Evolutionary conservation across 129 eudicot species (phyloP).

Genomic region (Apium graveolens): DNA sequence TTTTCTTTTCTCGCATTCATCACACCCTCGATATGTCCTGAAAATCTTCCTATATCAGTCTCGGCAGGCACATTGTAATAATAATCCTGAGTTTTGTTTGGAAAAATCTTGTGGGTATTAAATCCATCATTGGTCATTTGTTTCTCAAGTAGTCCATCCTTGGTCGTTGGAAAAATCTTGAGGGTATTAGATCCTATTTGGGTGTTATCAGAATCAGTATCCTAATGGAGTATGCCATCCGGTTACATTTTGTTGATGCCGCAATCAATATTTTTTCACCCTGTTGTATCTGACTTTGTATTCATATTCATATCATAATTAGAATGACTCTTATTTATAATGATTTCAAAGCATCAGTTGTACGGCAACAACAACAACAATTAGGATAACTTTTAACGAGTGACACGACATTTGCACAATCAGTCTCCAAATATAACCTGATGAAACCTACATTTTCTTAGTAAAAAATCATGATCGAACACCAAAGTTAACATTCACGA

Average conservation of each 20-base stretch:
- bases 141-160: neutral
- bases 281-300: neutral
- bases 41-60: no score
- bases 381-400: no score
- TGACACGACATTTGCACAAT: no score
- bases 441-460: no score
- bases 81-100: slow-evolving; percentile 3
- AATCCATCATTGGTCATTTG: neutral
- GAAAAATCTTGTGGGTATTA: neutral
- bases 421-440: no score
- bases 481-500: no score
- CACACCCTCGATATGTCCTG: no score
- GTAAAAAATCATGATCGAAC: no score
- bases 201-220: neutral
- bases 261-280: neutral
- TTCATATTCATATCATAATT: neutral
- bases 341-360: no score
- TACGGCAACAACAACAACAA: no score
- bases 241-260: neutral
- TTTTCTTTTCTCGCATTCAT: no score
- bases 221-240: neutral
- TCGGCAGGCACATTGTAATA: slow-evolving; percentile 2
- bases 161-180: no score
- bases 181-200: neutral
- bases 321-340: neutral